phyloP scores from a whole-genome alignment of 805 yeast genomes.

The Nakazawaea holstii region DNA sequence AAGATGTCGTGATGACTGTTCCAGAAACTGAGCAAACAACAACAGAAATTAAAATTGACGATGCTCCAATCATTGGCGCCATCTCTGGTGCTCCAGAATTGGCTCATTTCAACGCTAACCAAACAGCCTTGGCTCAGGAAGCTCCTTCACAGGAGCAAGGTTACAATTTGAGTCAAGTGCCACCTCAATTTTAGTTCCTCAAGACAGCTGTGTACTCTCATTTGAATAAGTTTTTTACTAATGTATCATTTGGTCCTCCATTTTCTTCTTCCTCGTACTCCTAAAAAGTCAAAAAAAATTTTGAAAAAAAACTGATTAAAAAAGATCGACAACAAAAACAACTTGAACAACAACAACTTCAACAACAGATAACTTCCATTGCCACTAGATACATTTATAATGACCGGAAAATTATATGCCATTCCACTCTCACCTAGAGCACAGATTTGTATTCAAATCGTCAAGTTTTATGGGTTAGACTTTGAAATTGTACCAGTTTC shows the following conservation, averaged over 20 bases:
- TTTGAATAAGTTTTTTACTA: too few species aligned
- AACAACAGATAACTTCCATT: too few species aligned
- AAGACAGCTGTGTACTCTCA: too few species aligned
- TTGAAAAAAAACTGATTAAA: too few species aligned
- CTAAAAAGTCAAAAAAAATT: too few species aligned
- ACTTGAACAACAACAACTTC: constrained; percentile 6
- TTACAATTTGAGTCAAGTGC: too few species aligned
- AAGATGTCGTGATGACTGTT: neutral
- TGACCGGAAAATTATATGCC: neutral
- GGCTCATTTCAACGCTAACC: neutral
- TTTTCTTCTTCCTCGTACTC: too few species aligned
- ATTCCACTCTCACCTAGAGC: neutral
- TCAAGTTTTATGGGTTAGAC: neutral
- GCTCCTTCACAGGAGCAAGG: neutral
- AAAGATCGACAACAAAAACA: too few species aligned
- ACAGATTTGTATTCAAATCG: neutral
- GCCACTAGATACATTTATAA: too few species aligned
- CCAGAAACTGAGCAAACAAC: neutral
- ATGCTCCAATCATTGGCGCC: neutral
- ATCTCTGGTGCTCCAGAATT: neutral
- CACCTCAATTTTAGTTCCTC: neutral
- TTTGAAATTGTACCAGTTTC: neutral
- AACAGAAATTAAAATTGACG: neutral
- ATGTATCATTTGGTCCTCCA: too few species aligned
- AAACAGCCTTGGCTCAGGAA: neutral